Evolutionary conservation across 129 eudicot species (phyloP), one percentile per base, ranked within the genome.

Genomic region (Arctium minus): DNA sequence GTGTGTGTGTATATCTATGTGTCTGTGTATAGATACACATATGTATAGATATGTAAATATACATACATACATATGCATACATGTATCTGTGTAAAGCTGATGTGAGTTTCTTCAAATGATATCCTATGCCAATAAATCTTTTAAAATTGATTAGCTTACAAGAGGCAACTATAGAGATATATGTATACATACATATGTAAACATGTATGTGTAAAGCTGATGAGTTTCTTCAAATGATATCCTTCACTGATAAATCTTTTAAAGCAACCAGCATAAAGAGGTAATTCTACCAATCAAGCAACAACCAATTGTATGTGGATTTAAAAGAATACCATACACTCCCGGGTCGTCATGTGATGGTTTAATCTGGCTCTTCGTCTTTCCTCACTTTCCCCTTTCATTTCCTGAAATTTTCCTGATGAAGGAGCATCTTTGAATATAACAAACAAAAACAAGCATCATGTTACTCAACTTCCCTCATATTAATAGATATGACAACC

Each of bases 351-450:
- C 77, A 85, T 75, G 81, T 91, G 90, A 56, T 89, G 97, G 48
- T 89, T 94, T 72, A 82, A 87, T 86, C 99, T 90, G 11, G 93
- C 91, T 85, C 81, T 89, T 78, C 99, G 86, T 89, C 99, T 91
- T 40, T 93, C 99, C 74, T 86, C 89, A 80, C 86, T 88, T 89
- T 96, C 99, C 76, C 98, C 99, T 36, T 91, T 84, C 72, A 93
- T 60, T 86, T 96, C 99, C 74, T 89, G 86, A 79, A 96, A 96
- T 80, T 74, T 92, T 82, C 85, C 92, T 30, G 98, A 89, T 70
- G 93, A 80, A 90, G 93, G 79, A 17, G 91, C 79, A 86, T 62
- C 89, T 87, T 80, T 80, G 81, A 70, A 22, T 22, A 22, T 22
- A 22, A 22, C 27, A 22, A 22, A 36, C 33, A 73, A 74, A 72